Conservation (phyloP, 1,139 yeast species). For the Saccharomyces hybrid region DNA sequence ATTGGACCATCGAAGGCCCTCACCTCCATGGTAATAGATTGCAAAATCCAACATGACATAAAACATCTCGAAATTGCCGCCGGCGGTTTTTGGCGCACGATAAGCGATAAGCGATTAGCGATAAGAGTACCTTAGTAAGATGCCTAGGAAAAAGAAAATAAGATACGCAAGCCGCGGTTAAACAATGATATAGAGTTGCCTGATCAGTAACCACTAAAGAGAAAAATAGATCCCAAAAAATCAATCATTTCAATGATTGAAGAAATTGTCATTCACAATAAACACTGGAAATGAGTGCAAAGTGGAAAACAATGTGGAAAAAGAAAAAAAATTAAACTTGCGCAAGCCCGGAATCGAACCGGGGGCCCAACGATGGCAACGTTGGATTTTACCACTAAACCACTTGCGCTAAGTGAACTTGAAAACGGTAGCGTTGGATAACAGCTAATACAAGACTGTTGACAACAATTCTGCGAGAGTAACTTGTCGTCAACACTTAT, state of each 20-base stretch:
- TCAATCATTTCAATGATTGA: neutral
- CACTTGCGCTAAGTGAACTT: neutral
- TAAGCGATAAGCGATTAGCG: neutral
- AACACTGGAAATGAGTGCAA: neutral
- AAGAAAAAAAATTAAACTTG: neutral
- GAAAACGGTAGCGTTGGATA: neutral
- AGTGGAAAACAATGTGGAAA: neutral
- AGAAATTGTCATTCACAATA: neutral
- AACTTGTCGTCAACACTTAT: neutral
- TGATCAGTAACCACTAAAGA: neutral
- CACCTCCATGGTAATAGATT: neutral
- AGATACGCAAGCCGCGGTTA: neutral
- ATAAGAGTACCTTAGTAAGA: neutral
- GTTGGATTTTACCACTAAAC: slow-evolving; percentile 1
- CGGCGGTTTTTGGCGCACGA: slow-evolving; percentile 1
- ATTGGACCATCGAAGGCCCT: neutral
- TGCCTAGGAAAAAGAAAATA: neutral
- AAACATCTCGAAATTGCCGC: neutral
- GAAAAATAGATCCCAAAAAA: neutral
- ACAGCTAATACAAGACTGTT: neutral
- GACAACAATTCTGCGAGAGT: neutral
- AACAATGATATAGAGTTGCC: neutral
- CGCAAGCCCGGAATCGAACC: slow-evolving; percentile 1
- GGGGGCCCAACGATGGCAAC: slow-evolving; percentile 1
- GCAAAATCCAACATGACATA: neutral